Conservation (phyloP, 805 yeast genomes). For the Isabelozyma rhagii region DNA sequence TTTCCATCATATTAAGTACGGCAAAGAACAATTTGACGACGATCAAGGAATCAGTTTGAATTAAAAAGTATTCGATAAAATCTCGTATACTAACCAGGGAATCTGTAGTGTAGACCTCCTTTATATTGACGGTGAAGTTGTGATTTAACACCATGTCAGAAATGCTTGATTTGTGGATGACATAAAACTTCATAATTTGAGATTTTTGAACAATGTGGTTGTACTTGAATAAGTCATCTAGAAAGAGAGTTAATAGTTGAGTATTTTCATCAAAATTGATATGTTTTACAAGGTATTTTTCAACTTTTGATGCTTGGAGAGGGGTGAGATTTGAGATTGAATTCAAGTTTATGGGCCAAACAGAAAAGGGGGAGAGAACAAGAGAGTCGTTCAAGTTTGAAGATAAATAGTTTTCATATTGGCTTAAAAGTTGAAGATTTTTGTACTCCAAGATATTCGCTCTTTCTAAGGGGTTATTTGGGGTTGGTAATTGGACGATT, state of each 20-base stretch:
- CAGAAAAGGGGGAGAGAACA: constrained; percentile 10
- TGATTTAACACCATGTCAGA: background rate
- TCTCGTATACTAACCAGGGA: background rate
- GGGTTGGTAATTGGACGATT: background rate
- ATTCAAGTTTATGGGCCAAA: constrained; percentile 3
- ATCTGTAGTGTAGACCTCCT: background rate
- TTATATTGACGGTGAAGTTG: background rate
- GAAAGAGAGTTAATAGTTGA: constrained; percentile 18
- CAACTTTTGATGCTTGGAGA: constrained; percentile 5
- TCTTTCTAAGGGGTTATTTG: background rate
- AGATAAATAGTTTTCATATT: background rate
- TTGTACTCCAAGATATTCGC: constrained; percentile 9
- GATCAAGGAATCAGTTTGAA: background rate
- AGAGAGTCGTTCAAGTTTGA: constrained; percentile 1
- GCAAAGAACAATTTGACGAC: constrained; percentile 3
- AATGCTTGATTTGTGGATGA: constrained; percentile 12
- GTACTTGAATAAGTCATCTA: constrained; percentile 18
- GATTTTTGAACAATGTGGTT: constrained; percentile 31
- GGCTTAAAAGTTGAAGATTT: constrained; percentile 8
- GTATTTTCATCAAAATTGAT: constrained; percentile 24
- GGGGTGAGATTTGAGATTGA: background rate
- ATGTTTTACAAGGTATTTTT: constrained; percentile 12
- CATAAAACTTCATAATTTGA: constrained; percentile 14
- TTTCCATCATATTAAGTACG: constrained; percentile 1
- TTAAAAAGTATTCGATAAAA: background rate